Evolutionary conservation across 495 filamentous ascomycete species (phyloP).

Genomic region (Trypethelium eluteriae): DNA sequence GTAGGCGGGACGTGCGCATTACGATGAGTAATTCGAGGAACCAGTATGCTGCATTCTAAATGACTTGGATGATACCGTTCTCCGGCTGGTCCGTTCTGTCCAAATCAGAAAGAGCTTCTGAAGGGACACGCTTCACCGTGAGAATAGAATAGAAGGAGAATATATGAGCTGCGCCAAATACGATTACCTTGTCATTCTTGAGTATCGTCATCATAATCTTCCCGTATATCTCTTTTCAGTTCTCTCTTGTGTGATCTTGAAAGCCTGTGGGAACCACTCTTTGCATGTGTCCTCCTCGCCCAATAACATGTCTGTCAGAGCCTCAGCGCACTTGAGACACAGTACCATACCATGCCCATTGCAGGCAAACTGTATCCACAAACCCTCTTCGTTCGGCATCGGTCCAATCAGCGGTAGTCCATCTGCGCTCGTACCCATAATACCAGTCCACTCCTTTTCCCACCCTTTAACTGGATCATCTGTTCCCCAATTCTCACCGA

Average conservation of each 20-base stretch:
- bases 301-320: conserved; percentile 46
- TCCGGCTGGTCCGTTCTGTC: too few species aligned
- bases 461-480: conserved; percentile 51
- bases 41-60: too few species aligned
- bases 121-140: too few species aligned
- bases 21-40: too few species aligned
- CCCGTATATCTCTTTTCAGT: conserved; percentile 41
- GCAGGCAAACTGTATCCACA: conserved; percentile 48
- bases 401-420: conserved; percentile 48
- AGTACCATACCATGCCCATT: conserved; percentile 56
- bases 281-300: conserved; percentile 28
- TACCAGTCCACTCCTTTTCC: conserved; percentile 54
- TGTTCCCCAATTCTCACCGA: conserved; percentile 53
- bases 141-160: too few species aligned
- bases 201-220: conserved; percentile 19
- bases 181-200: too few species aligned
- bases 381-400: conserved; percentile 32
- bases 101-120: too few species aligned
- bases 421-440: conserved; percentile 53
- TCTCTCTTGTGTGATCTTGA: conserved; percentile 41
- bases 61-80: too few species aligned
- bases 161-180: too few species aligned
- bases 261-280: conserved; percentile 48
- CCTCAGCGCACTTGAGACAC: conserved; percentile 49
- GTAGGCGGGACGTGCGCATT: too few species aligned